These are phyloP conservation scores for Starmerella ratchasimensis DNA, from an alignment of 805 yeast species.

Conservation along the genomic window DNA sequence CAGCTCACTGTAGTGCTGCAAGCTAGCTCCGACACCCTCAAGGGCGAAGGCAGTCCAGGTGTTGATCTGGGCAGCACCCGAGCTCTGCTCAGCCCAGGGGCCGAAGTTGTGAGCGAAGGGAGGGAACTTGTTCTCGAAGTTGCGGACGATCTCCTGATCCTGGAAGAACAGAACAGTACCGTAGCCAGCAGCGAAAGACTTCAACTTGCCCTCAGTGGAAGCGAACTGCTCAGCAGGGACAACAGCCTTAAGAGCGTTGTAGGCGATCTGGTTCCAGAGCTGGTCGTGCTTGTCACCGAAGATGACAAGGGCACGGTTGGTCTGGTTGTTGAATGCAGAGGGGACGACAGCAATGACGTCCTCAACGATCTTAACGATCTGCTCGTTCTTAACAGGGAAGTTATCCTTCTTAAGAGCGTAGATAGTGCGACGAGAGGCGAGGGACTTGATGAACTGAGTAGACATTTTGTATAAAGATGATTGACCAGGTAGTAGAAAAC, in stretches of 20 bases:
- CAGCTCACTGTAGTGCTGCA: conserved; percentile 40
- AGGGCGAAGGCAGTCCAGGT: conserved; percentile 37
- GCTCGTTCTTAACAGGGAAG: conserved; percentile 31
- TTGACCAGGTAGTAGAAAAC: no score
- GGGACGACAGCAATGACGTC: conserved; percentile 37
- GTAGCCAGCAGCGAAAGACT: conserved; percentile 33
- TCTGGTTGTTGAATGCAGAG: conserved; percentile 40
- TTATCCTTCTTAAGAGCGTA: conserved; percentile 34
- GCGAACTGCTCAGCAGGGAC: conserved; percentile 29
- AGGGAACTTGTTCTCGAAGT: conserved; percentile 33
- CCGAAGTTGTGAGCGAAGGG: conserved; percentile 35
- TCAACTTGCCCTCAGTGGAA: conserved; percentile 32
- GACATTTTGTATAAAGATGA: conserved; percentile 7
- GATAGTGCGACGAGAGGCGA: conserved; percentile 35
- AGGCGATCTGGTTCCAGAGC: conserved; percentile 34
- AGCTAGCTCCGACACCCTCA: conserved; percentile 37
- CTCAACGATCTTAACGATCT: conserved; percentile 33
- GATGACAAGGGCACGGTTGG: conserved; percentile 36
- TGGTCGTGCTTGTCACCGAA: conserved; percentile 35
- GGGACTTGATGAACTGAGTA: conserved; percentile 9
- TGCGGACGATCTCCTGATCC: conserved; percentile 30
- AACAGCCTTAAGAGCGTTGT: conserved; percentile 23
- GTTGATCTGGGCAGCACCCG: conserved; percentile 36
- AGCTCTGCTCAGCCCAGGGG: conserved; percentile 34
- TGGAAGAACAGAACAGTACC: conserved; percentile 39